Evolutionary conservation across 169 alveolate genomes (phyloP), one percentile per base, ranked within the genome.

Genomic region (Cryptosporidium muris): DNA sequence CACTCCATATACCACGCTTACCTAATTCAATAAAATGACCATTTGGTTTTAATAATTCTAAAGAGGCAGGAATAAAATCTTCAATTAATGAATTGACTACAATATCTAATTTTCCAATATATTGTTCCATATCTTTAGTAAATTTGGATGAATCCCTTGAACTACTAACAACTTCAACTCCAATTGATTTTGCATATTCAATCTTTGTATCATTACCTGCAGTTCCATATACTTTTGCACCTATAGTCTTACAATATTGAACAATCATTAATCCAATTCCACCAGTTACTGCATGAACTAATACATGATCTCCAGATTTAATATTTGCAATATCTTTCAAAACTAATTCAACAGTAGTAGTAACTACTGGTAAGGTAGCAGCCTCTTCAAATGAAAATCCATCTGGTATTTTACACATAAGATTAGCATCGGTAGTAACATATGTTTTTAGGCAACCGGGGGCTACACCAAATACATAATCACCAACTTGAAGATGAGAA

Each of bases 201-300:
- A 53, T 62, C 74, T 89, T 89, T 88, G 65, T 51, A 25, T 8
- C 48, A 40, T 36, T 54, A 36, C 90, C 89, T 37, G 54, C 89
- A 7, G 80, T 53, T 2, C 65, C 89, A 14, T 16, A 37, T 38
- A 66, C 64, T 54, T 89, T 81, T 14, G 92, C 92, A 11, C 92
- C 92, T 40, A 89, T 56, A 34, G 81, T 80, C 62, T 63, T 66
- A 36, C 91, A 88, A 6, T 66, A 81, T 65, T 89, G 91, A 42
- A 89, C 82, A 6, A 90, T 91, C 12, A 82, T 89, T 47, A 89
- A 65, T 51, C 92, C 92, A 49, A 89, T 91, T 6, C 92, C 92
- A 16, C 92, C 92, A 34, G 92, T 80, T 11, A 88, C 92, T 3
- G 88, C 92, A 43, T 89, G 92, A 80, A 82, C 53, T 51, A 89